phyloP scores from a whole-genome alignment of 371 early-diverging fungal genomes.

The Syncephalastrum sp. region DNA sequence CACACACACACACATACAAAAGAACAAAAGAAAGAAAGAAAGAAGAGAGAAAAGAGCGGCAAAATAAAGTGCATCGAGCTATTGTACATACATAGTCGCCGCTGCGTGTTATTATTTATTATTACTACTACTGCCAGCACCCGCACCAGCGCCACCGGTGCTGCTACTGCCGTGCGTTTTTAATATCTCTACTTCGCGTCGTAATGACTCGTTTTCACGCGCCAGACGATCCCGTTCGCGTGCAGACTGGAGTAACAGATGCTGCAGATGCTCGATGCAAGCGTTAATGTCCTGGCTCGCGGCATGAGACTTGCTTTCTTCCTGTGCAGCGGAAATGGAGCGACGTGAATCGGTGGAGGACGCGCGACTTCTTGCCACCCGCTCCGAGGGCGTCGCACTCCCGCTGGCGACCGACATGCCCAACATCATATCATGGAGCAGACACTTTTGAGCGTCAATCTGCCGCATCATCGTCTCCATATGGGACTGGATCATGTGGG shows the following conservation, averaged over 20 bases:
- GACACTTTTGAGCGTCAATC: slow-evolving; percentile 28
- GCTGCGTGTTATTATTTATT: too few relatives aligned
- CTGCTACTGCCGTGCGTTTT: too few relatives aligned
- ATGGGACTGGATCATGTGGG: slow-evolving; percentile 20
- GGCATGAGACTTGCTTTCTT: neutral
- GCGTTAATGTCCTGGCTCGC: neutral
- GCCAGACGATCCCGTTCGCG: slow-evolving; percentile 53
- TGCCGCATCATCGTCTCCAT: slow-evolving; percentile 31
- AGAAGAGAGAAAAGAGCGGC: neutral
- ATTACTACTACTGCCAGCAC: too few relatives aligned
- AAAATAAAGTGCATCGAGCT: neutral
- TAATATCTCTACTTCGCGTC: too few relatives aligned
- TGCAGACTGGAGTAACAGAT: slow-evolving; percentile 35
- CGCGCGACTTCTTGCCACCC: neutral
- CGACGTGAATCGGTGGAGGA: slow-evolving; percentile 2
- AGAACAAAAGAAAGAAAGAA: neutral
- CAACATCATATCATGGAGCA: slow-evolving; percentile 30
- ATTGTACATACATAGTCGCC: too few relatives aligned
- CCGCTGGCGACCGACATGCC: slow-evolving; percentile 9
- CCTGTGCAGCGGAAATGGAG: slow-evolving; percentile 4
- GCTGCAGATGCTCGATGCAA: slow-evolving; percentile 31
- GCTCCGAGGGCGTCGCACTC: neutral
- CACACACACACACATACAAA: too few relatives aligned
- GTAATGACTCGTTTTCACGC: slow-evolving; percentile 49
- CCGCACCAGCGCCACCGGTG: too few relatives aligned